Conservation (phyloP, 2,329 filamentous ascomycete species). For the Ophiostoma montium region DNA sequence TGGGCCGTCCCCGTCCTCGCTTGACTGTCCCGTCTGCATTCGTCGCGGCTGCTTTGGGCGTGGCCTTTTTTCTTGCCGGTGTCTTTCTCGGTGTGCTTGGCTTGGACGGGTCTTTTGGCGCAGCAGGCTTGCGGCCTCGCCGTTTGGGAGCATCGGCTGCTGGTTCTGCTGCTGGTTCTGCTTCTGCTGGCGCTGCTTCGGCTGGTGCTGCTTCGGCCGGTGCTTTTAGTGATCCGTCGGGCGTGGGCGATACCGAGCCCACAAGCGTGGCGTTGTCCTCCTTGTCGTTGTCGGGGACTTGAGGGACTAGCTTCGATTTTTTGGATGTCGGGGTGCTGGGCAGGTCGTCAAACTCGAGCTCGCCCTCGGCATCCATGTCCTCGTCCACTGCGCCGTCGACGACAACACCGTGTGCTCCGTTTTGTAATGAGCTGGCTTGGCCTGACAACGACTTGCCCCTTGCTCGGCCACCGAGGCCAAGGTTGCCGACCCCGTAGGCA, state of each 20-base stretch:
- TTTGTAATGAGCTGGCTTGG: background rate
- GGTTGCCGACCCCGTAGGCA: slow-evolving; percentile 3
- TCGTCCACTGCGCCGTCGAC: background rate
- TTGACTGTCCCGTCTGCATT: background rate
- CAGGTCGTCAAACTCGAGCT: no score
- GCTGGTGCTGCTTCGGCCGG: background rate
- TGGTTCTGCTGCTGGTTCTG: no score
- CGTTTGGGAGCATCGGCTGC: background rate
- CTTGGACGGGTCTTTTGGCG: background rate
- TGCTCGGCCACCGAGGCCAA: background rate
- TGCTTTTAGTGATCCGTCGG: slow-evolving; percentile 4
- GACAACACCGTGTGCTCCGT: no score
- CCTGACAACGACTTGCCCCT: background rate
- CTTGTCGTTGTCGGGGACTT: background rate
- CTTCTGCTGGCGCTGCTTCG: background rate
- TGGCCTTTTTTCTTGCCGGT: background rate
- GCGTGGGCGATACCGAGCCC: slow-evolving; percentile 9
- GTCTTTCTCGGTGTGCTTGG: background rate
- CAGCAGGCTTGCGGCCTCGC: background rate
- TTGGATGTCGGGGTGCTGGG: background rate
- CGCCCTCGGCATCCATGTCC: no score
- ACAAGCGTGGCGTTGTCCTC: slow-evolving; percentile 8
- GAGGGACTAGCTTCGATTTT: background rate
- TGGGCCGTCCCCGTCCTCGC: background rate
- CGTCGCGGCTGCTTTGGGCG: background rate